These are phyloP conservation scores for Anthracocystis panici-leucophaei DNA, from an alignment of 1,284 basidiomycete species.

Conservation along the genomic window DNA sequence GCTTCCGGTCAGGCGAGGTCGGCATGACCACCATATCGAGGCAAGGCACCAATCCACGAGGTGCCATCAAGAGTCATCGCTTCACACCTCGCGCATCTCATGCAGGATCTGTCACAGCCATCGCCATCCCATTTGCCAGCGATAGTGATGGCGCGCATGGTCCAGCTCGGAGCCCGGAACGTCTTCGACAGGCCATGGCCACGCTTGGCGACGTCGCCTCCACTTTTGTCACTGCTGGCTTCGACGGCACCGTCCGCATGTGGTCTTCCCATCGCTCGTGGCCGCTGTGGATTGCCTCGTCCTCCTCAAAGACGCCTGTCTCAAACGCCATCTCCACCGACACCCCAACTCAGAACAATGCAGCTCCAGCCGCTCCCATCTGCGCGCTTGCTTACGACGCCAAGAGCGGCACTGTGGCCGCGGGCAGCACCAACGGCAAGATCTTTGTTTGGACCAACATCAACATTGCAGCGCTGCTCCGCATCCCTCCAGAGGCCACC, in stretches of 20 bases:
- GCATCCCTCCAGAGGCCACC: constrained; percentile 40
- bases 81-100: constrained; percentile 57
- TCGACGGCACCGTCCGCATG: constrained; percentile 63
- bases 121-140: constrained; percentile 57
- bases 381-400: constrained; percentile 61
- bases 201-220: constrained; percentile 56
- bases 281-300: constrained; percentile 57
- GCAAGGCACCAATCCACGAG: constrained; percentile 64
- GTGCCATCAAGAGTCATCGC: constrained; percentile 49
- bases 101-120: constrained; percentile 50
- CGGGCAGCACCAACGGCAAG: constrained; percentile 55
- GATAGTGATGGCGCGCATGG: constrained; percentile 60
- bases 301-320: constrained; percentile 21
- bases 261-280: constrained; percentile 55
- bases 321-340: constrained; percentile 26
- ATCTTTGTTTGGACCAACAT: constrained; percentile 62
- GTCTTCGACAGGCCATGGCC: constrained; percentile 56
- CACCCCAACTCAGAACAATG: constrained; percentile 21
- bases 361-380: constrained; percentile 28
- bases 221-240: constrained; percentile 63
- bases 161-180: constrained; percentile 56
- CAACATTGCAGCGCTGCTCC: constrained; percentile 47
- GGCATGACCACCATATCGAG: constrained; percentile 73
- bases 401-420: constrained; percentile 54
- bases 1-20: constrained; percentile 79